These are phyloP conservation scores for Xylaria nigripes DNA, from an alignment of 495 filamentous ascomycete species.

Conservation along the genomic window DNA sequence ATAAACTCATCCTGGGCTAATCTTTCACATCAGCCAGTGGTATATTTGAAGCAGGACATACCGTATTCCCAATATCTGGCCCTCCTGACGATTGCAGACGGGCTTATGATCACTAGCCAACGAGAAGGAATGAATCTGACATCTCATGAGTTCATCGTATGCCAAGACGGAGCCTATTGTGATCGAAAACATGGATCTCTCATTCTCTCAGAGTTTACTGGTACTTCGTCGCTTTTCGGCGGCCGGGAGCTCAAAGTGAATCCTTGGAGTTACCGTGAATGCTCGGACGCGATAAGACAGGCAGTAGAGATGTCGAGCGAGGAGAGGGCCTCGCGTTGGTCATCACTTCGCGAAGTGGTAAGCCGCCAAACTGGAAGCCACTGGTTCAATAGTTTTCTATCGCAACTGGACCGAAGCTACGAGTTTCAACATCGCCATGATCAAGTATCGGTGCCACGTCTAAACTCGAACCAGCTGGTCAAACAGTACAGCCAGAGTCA, in stretches of 20 bases:
- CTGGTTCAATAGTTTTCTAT: slow-evolving; percentile 69
- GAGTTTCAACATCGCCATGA: slow-evolving; percentile 76
- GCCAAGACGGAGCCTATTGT: slow-evolving; percentile 72
- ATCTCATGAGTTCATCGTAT: slow-evolving; percentile 84
- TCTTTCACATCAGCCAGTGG: slow-evolving; percentile 78
- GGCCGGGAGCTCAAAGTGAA: slow-evolving; percentile 74
- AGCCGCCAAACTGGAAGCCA: slow-evolving; percentile 70
- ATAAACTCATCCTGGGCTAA: slow-evolving; percentile 86
- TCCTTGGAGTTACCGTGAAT: slow-evolving; percentile 85
- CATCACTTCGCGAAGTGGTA: slow-evolving; percentile 62
- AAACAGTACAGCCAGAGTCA: slow-evolving; percentile 55
- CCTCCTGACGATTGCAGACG: slow-evolving; percentile 77
- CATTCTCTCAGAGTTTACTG: slow-evolving; percentile 89
- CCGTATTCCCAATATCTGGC: slow-evolving; percentile 84
- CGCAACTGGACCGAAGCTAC: slow-evolving; percentile 61
- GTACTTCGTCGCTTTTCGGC: slow-evolving; percentile 76
- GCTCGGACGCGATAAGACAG: slow-evolving; percentile 70
- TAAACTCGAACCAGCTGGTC: slow-evolving; percentile 56
- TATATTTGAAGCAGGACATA: slow-evolving; percentile 93
- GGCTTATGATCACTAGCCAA: slow-evolving; percentile 83
- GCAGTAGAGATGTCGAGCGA: slow-evolving; percentile 67
- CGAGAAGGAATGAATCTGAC: slow-evolving; percentile 95
- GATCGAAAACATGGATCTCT: slow-evolving; percentile 76
- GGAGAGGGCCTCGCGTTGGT: slow-evolving; percentile 68
- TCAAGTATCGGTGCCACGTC: slow-evolving; percentile 72